phyloP scores from a whole-genome alignment of 1,284 basidiomycete genomes.

The Stereum hirsutum region DNA sequence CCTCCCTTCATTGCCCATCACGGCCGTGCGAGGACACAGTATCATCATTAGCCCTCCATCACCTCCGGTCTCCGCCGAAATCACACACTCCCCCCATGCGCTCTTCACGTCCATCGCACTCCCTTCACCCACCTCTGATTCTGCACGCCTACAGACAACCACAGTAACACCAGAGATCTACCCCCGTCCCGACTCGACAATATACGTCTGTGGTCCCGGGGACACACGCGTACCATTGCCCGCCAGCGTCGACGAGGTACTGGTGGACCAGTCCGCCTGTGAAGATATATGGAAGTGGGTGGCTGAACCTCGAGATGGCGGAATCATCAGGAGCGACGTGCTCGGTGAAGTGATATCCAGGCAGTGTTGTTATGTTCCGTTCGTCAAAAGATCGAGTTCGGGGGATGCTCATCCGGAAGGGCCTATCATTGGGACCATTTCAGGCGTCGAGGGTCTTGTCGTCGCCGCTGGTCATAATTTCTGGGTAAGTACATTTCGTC shows the following conservation, averaged over 20 bases:
- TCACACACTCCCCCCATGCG: conserved; percentile 5
- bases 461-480: conserved; percentile 50
- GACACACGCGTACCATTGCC: conserved; percentile 48
- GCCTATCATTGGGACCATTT: conserved; percentile 53
- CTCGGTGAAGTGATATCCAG: conserved; percentile 29
- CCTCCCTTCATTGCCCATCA: conserved; percentile 41
- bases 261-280: conserved; percentile 43
- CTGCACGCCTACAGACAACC: no score
- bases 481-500: conserved; percentile 7
- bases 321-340: conserved; percentile 35
- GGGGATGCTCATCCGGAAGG: conserved; percentile 32
- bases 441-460: conserved; percentile 38
- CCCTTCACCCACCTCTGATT: neutral
- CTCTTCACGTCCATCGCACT: conserved; percentile 8
- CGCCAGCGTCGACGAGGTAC: conserved; percentile 50
- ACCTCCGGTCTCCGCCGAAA: conserved; percentile 18
- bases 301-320: conserved; percentile 31
- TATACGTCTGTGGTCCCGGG: conserved; percentile 63
- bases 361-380: conserved; percentile 67
- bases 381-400: no score
- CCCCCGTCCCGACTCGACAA: conserved; percentile 55
- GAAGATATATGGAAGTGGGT: conserved; percentile 44
- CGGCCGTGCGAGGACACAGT: conserved; percentile 57
- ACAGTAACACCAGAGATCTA: conserved; percentile 56
- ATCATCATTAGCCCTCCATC: conserved; percentile 45